Conservation (phyloP, 805 yeast genomes). For the Cyberlindnera xylosilytica region DNA sequence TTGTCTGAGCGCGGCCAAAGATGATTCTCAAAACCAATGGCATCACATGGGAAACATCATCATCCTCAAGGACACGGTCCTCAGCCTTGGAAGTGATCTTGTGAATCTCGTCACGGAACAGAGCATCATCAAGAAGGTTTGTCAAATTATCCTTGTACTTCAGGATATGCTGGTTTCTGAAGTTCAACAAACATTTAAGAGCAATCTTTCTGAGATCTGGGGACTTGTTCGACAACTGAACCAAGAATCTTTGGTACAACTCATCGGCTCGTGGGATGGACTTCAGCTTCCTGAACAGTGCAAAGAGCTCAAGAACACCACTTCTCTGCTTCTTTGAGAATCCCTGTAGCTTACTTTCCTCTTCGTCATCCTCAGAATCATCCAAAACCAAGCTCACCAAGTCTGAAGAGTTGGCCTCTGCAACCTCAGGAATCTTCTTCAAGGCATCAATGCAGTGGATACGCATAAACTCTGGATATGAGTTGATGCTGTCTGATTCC, state of each 20-base stretch:
- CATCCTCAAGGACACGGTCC: conserved; percentile 51
- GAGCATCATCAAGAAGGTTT: conserved; percentile 75
- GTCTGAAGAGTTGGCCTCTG: conserved; percentile 57
- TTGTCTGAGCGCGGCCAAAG: conserved; percentile 81
- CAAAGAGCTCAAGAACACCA: conserved; percentile 56
- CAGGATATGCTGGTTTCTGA: conserved; percentile 52
- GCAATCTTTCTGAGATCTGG: conserved; percentile 69
- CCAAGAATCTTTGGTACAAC: conserved; percentile 50
- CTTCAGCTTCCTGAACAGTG: conserved; percentile 61
- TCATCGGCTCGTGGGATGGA: conserved; percentile 49
- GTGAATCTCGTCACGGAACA: conserved; percentile 82
- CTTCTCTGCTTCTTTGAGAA: conserved; percentile 55
- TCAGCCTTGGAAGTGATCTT: conserved; percentile 54
- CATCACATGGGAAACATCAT: conserved; percentile 59
- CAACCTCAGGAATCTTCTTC: conserved; percentile 56
- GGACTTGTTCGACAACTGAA: conserved; percentile 58
- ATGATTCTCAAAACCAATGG: conserved; percentile 74
- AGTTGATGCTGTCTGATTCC: conserved; percentile 4
- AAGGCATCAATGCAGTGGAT: conserved; percentile 57
- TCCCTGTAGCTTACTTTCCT: conserved; percentile 7
- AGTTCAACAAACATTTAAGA: conserved; percentile 63
- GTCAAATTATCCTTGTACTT: conserved; percentile 72
- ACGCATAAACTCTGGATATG: conserved; percentile 32
- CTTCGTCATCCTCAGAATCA: conserved; percentile 17
- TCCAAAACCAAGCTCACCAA: conserved; percentile 58